Base-by-base conservation (phyloP, 2,329 filamentous ascomycete genomes). In the Talaromyces sp. region DNA sequence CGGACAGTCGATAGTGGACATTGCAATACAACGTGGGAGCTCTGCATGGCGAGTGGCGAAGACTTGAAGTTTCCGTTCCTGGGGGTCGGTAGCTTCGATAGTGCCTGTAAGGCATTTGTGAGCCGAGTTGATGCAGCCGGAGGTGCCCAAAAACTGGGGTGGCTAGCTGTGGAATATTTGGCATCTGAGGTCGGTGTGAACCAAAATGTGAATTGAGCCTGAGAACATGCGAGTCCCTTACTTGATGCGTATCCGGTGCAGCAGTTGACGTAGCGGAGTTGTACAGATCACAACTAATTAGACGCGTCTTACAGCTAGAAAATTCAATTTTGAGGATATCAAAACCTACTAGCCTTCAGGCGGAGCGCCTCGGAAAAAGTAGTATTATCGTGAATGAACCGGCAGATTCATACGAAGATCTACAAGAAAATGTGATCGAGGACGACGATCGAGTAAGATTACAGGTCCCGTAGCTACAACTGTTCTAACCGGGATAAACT, bases 21-120 rank as follows among this genome's bases (percentile, higher is more conserved):
- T 19, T 56, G 31, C 31, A 39, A 56, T 33, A 56, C 22, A 60
- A 35, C 57, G 37, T 47, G 60, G 16, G 35, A 41, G 47, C 27
- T 57, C 52, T 57, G 37, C 61, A 62, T 59, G 60, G 52, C 59
- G 47, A 45, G 50, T 58, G 39, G 49, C 50, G 39, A 24, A 50
- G 61, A 78, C 49, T 72, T 71, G 58, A 65, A 64, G 60, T 92
- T 89, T 72, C 89, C 89, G 7, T 85, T 84, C 66, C 82, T 92
- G 33, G 84, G 78, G 11, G 71, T 78, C 11, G 82, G 86, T 47
- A 89, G 91, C 72, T 92, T 92, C 68, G 77, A 85, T 62, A 83
- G 87, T 71, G 85, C 83, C 63, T 91, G 89, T 74, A 85, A 89
- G 81, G 72, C 86, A 84, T 62, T 86, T 79, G 63, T 69, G 62